Evolutionary conservation across 495 filamentous ascomycete species (phyloP).

Genomic region (Trichoderma gamsii): DNA sequence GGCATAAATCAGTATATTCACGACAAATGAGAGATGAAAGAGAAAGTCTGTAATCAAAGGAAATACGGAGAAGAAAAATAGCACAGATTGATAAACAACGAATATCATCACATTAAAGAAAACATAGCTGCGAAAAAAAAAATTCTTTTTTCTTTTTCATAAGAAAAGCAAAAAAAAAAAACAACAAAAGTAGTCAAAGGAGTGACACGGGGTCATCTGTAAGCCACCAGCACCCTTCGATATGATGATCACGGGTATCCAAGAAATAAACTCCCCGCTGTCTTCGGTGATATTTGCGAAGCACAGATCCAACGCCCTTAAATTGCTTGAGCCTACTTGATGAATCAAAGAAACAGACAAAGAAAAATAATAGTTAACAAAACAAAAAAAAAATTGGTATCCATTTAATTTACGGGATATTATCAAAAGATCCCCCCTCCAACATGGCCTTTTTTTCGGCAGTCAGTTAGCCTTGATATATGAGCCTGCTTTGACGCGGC

Average conservation of each 20-base stretch:
- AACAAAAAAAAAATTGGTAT: slow-evolving; percentile 12
- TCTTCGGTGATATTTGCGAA: slow-evolving; percentile 5
- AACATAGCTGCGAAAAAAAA: not conserved
- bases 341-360: not conserved
- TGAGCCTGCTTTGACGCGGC: slow-evolving; percentile 1
- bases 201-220: slow-evolving; percentile 11
- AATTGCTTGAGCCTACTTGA: slow-evolving; percentile 13
- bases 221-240: slow-evolving; percentile 7
- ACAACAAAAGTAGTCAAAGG: slow-evolving; percentile 16
- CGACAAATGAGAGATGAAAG: not conserved
- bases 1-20: not conserved
- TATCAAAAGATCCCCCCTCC: slow-evolving; percentile 4
- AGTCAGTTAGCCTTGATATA: not conserved
- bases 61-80: too few species aligned
- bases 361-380: not conserved
- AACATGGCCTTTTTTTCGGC: not conserved
- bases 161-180: not conserved
- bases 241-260: slow-evolving; percentile 11
- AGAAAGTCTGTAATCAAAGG: not conserved
- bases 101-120: too few species aligned
- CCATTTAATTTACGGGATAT: slow-evolving; percentile 13
- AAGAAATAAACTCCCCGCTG: slow-evolving; percentile 4
- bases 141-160: not conserved
- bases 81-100: too few species aligned
- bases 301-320: slow-evolving; percentile 12